Base-by-base conservation (phyloP, 2,329 filamentous ascomycete genomes). In the Aureobasidium vineae region DNA sequence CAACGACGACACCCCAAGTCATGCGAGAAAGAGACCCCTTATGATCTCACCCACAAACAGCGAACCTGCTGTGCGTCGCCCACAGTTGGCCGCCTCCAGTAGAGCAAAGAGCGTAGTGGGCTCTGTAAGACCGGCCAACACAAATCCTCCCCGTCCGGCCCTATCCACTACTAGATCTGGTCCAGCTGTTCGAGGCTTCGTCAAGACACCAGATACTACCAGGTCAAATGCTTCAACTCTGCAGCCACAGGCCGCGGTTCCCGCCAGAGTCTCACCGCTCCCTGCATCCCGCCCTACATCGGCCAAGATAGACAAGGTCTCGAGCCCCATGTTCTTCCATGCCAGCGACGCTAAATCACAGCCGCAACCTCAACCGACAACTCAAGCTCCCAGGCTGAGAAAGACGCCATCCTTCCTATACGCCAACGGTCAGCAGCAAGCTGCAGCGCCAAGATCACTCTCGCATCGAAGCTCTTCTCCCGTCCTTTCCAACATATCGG, bases 251-350 rank as follows among this genome's bases (percentile, higher is more conserved):
- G 26, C 33, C 19, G 13, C 59, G 1, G 15, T 21, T 38, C 40
- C 26, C 33, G 23, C 49, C 4, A 21, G 36, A 7, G 11, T 49
- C 40, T 60, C 56, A n/a, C 56, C 56, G 16, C 26, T 60, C 8
- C 56, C 56, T 15, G 21, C 64, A 21, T 59, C 54, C 8, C 54
- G 45, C 2, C 64, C 53, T n/a, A 43, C 56, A 5, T 56, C 64
- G 21, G 23, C 56, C 19, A 66, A 50, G 15, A 7, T 38, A 16
- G 23, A 56, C 8, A 66, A 52, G 7, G 63, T 60, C 26, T 52
- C 64, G 36, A 40, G 36, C n/a, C 38, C 53, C 16, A 60, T 60
- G 79, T 98, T 98, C 83, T 97, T 99, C 76, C 93, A 96, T 75
- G 95, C 93, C 33, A 91, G 88, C 75, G 91, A 97, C 71, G 90